phyloP scores from a whole-genome alignment of 2,329 filamentous ascomycete genomes.

The Lecanicillium sp. region DNA sequence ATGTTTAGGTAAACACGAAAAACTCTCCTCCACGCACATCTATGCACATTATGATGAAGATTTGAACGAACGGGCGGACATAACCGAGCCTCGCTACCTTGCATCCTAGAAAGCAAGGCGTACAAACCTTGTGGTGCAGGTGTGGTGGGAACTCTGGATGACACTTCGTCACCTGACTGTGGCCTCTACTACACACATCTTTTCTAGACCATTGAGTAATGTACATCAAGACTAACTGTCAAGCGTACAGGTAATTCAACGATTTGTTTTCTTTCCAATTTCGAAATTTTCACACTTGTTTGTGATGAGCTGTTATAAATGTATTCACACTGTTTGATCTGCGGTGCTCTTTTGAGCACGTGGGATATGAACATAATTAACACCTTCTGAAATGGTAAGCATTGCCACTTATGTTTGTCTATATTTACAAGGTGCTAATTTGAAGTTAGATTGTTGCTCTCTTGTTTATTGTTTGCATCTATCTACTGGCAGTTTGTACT shows the following conservation, averaged over 20 bases:
- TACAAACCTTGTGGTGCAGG: slow-evolving; percentile 53
- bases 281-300: slow-evolving; percentile 13
- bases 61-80: slow-evolving; percentile 66
- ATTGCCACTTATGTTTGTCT: slow-evolving; percentile 9
- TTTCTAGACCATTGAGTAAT: slow-evolving; percentile 18
- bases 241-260: slow-evolving; percentile 24
- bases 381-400: slow-evolving; percentile 47
- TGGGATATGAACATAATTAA: slow-evolving; percentile 43
- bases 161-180: slow-evolving; percentile 58
- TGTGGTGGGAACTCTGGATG: slow-evolving; percentile 49
- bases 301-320: slow-evolving; percentile 39
- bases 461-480: too few species aligned
- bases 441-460: too few species aligned
- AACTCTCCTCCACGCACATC: slow-evolving; percentile 4
- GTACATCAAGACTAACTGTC: slow-evolving; percentile 21
- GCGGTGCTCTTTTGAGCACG: slow-evolving; percentile 23
- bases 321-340: slow-evolving; percentile 57
- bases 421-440: too few species aligned
- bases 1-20: slow-evolving; percentile 31
- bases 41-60: slow-evolving; percentile 46
- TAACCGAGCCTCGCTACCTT: slow-evolving; percentile 46
- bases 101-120: slow-evolving; percentile 45
- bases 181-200: slow-evolving; percentile 15
- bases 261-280: slow-evolving; percentile 10
- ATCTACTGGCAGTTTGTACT: too few species aligned